Conservation (phyloP, 176 grass and related monocot species). For the Cymbopogon citratus region DNA sequence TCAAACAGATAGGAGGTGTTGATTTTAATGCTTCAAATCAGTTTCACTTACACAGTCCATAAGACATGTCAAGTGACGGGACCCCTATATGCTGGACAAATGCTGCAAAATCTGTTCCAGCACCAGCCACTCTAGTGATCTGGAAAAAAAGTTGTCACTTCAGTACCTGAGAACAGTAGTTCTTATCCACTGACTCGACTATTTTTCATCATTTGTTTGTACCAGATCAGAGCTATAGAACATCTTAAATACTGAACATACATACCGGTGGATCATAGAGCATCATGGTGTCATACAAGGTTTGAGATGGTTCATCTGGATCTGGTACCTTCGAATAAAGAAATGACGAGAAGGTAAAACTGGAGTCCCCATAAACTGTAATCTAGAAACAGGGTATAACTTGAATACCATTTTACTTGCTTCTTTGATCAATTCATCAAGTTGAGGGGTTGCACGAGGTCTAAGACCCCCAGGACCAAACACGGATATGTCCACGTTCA, state of each 20-base stretch:
- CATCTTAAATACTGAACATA: constrained; percentile 8
- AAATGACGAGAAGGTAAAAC: background rate
- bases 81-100: constrained; percentile 85
- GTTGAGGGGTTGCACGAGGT: constrained; percentile 74
- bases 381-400: background rate
- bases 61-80: constrained; percentile 79
- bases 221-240: background rate
- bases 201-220: background rate
- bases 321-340: constrained; percentile 58
- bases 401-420: constrained; percentile 66
- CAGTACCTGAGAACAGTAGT: background rate
- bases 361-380: background rate
- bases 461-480: constrained; percentile 49
- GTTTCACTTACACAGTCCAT: constrained; percentile 56
- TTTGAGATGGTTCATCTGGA: constrained; percentile 71
- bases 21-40: background rate
- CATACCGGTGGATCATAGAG: constrained; percentile 26
- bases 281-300: constrained; percentile 53
- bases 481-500: constrained; percentile 72
- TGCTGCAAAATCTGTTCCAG: constrained; percentile 78
- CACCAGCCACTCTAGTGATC: constrained; percentile 81
- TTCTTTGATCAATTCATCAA: constrained; percentile 78
- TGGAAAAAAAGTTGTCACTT: constrained; percentile 32
- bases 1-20: background rate
- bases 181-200: background rate